These are phyloP conservation scores for Russula virescens DNA, from an alignment of 768 basidiomycete species.

Conservation along the genomic window DNA sequence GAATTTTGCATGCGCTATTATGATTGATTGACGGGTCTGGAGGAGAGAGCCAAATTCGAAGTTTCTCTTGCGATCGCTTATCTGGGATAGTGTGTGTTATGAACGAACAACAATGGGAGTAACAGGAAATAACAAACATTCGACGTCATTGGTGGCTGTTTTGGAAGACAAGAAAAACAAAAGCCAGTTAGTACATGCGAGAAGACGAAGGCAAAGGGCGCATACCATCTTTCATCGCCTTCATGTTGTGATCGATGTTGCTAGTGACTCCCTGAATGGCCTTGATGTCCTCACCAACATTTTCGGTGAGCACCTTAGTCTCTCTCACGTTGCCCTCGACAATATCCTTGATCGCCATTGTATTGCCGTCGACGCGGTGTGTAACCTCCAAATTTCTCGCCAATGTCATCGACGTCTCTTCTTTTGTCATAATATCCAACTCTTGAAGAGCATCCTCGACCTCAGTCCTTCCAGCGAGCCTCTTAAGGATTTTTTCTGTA, in stretches of 20 bases:
- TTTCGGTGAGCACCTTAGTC: too few species aligned
- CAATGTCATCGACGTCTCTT: not conserved
- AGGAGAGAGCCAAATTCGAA: not conserved
- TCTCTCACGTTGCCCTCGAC: not conserved
- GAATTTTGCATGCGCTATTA: not conserved
- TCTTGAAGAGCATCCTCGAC: too few species aligned
- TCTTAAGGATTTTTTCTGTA: not conserved
- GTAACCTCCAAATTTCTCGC: not conserved
- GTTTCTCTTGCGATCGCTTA: not conserved
- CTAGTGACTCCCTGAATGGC: too few species aligned
- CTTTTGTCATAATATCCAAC: too few species aligned
- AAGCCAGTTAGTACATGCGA: not conserved
- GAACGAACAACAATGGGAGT: not conserved
- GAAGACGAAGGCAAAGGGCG: too few species aligned
- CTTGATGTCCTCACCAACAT: too few species aligned
- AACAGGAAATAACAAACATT: not conserved
- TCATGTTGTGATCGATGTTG: not conserved
- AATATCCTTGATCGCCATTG: too few species aligned
- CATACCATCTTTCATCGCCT: too few species aligned
- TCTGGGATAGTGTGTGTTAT: not conserved
- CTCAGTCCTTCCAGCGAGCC: not conserved
- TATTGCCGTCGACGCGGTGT: not conserved
- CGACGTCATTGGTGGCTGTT: not conserved
- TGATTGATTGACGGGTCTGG: not conserved
- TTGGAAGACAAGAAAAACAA: not conserved